phyloP scores from a whole-genome alignment of 495 filamentous ascomycete species.

The Neurospora intermedia region DNA sequence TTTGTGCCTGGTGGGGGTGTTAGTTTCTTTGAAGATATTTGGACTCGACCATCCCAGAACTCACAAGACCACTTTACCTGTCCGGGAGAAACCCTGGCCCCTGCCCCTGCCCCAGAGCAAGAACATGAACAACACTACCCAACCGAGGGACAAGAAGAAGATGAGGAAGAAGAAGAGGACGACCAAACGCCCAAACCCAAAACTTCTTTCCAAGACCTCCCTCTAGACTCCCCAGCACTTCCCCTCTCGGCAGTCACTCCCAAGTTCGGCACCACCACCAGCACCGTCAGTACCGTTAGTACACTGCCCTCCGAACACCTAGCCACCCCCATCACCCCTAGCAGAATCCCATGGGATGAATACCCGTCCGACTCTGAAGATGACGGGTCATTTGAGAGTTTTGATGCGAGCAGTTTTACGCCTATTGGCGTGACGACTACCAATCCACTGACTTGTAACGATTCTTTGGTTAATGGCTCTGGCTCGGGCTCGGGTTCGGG shows the following conservation, averaged over 20 bases:
- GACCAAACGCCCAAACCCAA: background rate
- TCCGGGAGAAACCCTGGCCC: background rate
- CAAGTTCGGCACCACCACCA: background rate
- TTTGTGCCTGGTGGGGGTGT: constrained; percentile 2
- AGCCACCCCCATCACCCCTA: background rate
- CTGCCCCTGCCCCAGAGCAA: background rate
- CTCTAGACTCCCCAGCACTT: background rate
- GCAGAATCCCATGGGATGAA: background rate
- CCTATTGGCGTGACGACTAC: background rate
- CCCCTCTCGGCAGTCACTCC: background rate
- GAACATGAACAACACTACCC: background rate
- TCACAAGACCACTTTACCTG: background rate
- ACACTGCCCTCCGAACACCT: background rate
- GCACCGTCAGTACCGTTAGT: background rate
- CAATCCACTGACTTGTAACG: background rate
- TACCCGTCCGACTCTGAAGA: background rate
- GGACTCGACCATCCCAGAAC: background rate
- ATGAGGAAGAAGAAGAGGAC: background rate
- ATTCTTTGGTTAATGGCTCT: background rate
- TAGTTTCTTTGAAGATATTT: constrained; percentile 10
- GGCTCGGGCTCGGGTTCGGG: background rate
- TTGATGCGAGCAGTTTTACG: background rate
- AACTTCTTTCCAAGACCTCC: too few relatives aligned
- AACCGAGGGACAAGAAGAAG: background rate
- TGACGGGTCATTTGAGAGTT: background rate